Evolutionary conservation across 495 filamentous ascomycete genomes (phyloP).

Genomic region (Hamigera avellanea): DNA sequence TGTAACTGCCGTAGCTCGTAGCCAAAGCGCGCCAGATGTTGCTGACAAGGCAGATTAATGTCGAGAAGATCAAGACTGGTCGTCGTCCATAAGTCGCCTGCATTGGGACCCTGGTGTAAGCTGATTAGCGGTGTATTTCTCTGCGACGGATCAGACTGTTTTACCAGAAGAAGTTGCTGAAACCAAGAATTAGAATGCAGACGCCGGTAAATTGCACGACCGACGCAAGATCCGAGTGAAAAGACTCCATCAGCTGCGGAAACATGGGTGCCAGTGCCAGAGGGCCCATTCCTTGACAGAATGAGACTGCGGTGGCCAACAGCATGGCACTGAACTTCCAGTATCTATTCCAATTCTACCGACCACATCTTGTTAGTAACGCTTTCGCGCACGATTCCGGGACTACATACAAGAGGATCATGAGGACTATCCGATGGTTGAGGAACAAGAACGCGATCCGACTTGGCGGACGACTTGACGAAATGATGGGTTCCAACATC

Average conservation of each 20-base stretch:
- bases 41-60: conserved; percentile 41
- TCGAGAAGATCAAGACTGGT: conserved; percentile 45
- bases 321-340: conserved; percentile 34
- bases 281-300: conserved; percentile 48
- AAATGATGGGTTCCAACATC: conserved; percentile 51
- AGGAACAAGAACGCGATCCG: conserved; percentile 38
- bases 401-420: conserved; percentile 26
- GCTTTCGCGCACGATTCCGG: no score
- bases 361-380: no score
- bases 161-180: conserved; percentile 51
- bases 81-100: conserved; percentile 46
- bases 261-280: conserved; percentile 49
- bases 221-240: conserved; percentile 38
- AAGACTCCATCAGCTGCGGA: conserved; percentile 41
- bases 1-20: conserved; percentile 45
- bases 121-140: not conserved
- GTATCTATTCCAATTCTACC: conserved; percentile 28
- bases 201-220: conserved; percentile 45
- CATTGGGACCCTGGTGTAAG: conserved; percentile 40
- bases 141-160: not conserved
- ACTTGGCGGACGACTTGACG: conserved; percentile 34
- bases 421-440: conserved; percentile 38
- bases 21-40: conserved; percentile 50
- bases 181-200: conserved; percentile 49
- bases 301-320: conserved; percentile 37